These are phyloP conservation scores for Nannochloropsis salina DNA, from an alignment of 108 stramenopile genomes.

Conservation along the genomic window DNA sequence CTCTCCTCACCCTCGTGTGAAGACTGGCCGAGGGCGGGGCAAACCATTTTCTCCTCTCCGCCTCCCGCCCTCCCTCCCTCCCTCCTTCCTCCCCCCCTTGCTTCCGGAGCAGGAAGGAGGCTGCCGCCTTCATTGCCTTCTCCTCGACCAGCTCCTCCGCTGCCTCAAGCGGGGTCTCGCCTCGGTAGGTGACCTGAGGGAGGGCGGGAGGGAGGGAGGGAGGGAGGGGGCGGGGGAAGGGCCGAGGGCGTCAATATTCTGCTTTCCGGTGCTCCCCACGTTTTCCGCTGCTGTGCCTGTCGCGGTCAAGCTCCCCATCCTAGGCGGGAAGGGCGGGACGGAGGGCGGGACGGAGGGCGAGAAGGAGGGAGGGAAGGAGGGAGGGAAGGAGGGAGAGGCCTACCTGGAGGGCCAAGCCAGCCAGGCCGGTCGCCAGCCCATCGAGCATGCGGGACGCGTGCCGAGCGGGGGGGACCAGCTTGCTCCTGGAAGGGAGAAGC, in stretches of 20 bases:
- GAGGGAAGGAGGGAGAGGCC: neutral
- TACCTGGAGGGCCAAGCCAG: neutral
- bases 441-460: neutral
- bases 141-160: neutral
- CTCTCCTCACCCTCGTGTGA: neutral
- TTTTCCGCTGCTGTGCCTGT: too few species aligned
- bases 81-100: neutral
- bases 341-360: neutral
- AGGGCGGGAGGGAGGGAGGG: neutral
- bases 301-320: too few species aligned
- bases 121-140: neutral
- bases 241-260: neutral
- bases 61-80: slow-evolving; percentile 9
- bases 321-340: neutral
- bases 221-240: neutral
- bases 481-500: neutral
- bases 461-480: neutral
- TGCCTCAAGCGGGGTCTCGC: neutral
- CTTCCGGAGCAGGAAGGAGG: neutral
- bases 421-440: neutral
- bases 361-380: neutral
- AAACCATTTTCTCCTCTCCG: neutral
- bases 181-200: neutral
- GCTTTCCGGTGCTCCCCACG: too few species aligned
- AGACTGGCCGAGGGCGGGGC: neutral